These are phyloP conservation scores for Aspergillus aculeatus DNA, from an alignment of 2,329 filamentous ascomycete species.

Conservation along the genomic window DNA sequence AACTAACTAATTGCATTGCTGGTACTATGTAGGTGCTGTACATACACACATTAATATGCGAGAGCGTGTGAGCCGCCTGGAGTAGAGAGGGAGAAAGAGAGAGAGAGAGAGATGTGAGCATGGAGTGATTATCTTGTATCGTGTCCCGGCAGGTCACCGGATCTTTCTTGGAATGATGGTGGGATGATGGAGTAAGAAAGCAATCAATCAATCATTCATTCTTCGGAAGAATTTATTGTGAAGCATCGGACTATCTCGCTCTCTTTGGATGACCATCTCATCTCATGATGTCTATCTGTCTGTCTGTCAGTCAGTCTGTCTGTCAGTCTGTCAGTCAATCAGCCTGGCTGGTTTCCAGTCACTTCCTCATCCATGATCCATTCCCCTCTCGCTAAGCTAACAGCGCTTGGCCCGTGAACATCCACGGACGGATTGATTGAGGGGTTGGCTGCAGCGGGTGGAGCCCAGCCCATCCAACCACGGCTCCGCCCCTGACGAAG, in stretches of 20 bases:
- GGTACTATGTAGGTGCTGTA: background rate
- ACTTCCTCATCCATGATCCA: background rate
- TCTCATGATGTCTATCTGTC: background rate
- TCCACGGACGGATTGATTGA: constrained; percentile 13
- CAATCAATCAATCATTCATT: background rate
- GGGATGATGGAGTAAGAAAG: too few relatives aligned
- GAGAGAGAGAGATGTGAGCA: background rate
- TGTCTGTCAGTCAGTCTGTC: background rate
- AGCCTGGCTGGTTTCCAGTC: background rate
- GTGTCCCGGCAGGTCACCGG: background rate
- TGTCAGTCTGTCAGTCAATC: background rate
- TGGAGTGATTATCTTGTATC: background rate
- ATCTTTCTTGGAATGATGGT: background rate
- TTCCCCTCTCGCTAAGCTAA: background rate
- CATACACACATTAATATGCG: background rate
- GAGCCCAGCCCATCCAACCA: constrained; percentile 19
- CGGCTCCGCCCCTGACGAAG: constrained; percentile 19
- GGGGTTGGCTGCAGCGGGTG: constrained; percentile 21
- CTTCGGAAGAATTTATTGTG: background rate
- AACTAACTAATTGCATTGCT: background rate
- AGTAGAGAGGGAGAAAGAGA: background rate
- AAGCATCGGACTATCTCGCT: background rate
- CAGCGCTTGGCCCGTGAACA: background rate
- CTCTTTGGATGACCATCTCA: background rate
- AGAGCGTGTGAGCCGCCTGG: background rate